phyloP scores from a whole-genome alignment of 805 yeast genomes.

The Wickerhamomyces ciferrii region DNA sequence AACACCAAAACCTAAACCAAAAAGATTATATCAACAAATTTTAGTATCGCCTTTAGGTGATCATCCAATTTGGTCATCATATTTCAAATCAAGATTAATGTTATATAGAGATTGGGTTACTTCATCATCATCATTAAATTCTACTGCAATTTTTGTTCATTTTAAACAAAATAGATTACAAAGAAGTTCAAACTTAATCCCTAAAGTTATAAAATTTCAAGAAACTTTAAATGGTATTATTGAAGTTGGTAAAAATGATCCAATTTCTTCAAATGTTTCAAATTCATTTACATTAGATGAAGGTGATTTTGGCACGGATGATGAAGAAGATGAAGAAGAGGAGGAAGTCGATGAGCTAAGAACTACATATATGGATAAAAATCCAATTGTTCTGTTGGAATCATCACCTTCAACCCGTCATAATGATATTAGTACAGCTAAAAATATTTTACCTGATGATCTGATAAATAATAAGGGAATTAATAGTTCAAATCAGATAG shows the following conservation, averaged over 20 bases:
- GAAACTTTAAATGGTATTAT: conserved; percentile 4
- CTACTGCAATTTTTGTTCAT: conserved; percentile 11
- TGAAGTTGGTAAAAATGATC: conserved; percentile 1
- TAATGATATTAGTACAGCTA: conserved; percentile 10
- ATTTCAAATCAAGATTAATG: conserved; percentile 14
- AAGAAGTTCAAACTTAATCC: background rate
- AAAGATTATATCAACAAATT: conserved; percentile 14
- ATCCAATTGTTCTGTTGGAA: background rate
- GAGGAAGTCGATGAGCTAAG: background rate
- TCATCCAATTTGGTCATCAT: conserved; percentile 13
- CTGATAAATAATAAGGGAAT: background rate
- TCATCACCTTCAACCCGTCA: conserved; percentile 11
- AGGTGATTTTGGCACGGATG: conserved; percentile 8
- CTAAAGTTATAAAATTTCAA: conserved; percentile 8
- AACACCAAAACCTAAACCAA: conserved; percentile 2
- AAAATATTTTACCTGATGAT: conserved; percentile 8
- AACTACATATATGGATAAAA: background rate
- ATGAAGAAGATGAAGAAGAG: conserved; percentile 2
- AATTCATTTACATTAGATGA: conserved; percentile 11
- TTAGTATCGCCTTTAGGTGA: conserved; percentile 17
- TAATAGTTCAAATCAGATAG: background rate
- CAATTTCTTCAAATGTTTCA: background rate
- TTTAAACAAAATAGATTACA: conserved; percentile 8
- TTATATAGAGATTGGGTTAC: conserved; percentile 18
- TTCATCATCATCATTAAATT: background rate